Base-by-base conservation (phyloP, 441 rosid genomes). In the Erodium texanum region DNA sequence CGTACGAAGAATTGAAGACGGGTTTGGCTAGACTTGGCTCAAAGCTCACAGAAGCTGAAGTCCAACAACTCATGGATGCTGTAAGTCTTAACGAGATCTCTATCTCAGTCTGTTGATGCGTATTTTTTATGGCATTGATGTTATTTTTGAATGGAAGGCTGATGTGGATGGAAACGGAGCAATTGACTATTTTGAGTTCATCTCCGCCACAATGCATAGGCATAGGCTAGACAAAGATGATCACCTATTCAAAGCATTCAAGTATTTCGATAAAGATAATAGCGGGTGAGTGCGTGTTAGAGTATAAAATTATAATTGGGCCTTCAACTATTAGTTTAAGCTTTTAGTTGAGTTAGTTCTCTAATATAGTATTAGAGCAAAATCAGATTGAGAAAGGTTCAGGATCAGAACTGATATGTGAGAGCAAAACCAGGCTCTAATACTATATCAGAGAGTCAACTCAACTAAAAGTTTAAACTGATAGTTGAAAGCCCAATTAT, bases 281-380 rank as follows among this genome's bases (percentile, higher is more conserved):
- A 86, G 96, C 16, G 99, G 99, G 97, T 89, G 71, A 79, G 92
- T 73, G n/a, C n/a, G n/a, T n/a, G n/a, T n/a, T n/a, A n/a, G n/a
- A n/a, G n/a, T n/a, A n/a, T n/a, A n/a, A n/a, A n/a, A n/a, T n/a
- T n/a, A n/a, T n/a, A n/a, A n/a, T n/a, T n/a, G n/a, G n/a, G n/a
- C n/a, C n/a, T n/a, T n/a, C n/a, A n/a, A n/a, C n/a, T n/a, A n/a
- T n/a, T n/a, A n/a, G n/a, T n/a, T n/a, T n/a, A n/a, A n/a, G n/a
- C n/a, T n/a, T n/a, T n/a, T n/a, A n/a, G n/a, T n/a, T n/a, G n/a
- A n/a, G n/a, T n/a, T n/a, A n/a, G n/a, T n/a, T n/a, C n/a, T n/a
- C n/a, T n/a, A n/a, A n/a, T n/a, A n/a, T n/a, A n/a, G n/a, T n/a
- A n/a, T n/a, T n/a, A n/a, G n/a, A n/a, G n/a, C n/a, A n/a, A n/a